A percentile compares a stretch with the other conserved stretches of the same genome.
Conservation (phyloP, 2,329 filamentous ascomycete genomes). For the Trichoderma atroviride region DNA sequence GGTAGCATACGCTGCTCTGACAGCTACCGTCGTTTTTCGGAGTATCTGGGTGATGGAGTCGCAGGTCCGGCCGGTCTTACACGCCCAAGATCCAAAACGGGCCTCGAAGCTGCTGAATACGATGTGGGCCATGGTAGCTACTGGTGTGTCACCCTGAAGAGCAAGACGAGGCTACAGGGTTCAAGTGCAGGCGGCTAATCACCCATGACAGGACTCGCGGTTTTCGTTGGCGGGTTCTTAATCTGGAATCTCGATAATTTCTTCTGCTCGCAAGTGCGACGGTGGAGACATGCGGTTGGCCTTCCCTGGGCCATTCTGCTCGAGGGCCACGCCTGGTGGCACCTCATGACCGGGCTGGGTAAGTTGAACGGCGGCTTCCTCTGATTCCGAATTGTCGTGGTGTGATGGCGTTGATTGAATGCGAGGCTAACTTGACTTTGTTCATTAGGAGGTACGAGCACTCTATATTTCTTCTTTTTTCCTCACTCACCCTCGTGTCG, state of each 20-base stretch:
- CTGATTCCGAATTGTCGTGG: background rate
- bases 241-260: slow-evolving; percentile 81
- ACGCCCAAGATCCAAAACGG: slow-evolving; percentile 51
- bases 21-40: slow-evolving; percentile 68
- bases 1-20: slow-evolving; percentile 73
- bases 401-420: background rate
- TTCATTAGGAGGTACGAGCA: slow-evolving; percentile 1
- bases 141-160: slow-evolving; percentile 42
- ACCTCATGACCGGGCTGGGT: slow-evolving; percentile 78
- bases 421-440: background rate
- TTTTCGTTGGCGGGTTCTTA: slow-evolving; percentile 74
- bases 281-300: slow-evolving; percentile 68
- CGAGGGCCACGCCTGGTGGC: slow-evolving; percentile 63
- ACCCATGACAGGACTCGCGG: slow-evolving; percentile 46
- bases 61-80: slow-evolving; percentile 50
- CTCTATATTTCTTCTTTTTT: background rate
- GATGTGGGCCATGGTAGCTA: slow-evolving; percentile 76
- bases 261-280: slow-evolving; percentile 68
- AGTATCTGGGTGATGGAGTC: slow-evolving; percentile 74
- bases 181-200: background rate
- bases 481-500: background rate
- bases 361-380: slow-evolving; percentile 13
- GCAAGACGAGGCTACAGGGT: background rate
- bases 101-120: slow-evolving; percentile 53
- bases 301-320: slow-evolving; percentile 80